These are phyloP conservation scores for Linderina pennispora DNA, from an alignment of 192 early-diverging fungal genomes.

Conservation along the genomic window DNA sequence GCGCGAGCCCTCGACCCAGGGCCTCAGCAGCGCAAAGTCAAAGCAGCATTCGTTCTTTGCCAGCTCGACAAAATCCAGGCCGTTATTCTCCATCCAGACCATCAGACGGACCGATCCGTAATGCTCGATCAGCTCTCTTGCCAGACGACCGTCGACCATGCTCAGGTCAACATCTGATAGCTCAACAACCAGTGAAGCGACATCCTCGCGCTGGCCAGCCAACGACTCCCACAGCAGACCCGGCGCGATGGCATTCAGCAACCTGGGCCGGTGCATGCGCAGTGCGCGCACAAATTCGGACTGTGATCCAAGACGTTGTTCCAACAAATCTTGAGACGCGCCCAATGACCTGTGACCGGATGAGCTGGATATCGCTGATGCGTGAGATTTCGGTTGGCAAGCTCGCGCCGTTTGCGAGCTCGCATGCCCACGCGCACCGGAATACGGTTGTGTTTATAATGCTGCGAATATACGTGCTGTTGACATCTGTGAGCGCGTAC, in stretches of 20 bases:
- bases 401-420: conserved; percentile 2
- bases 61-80: conserved; percentile 5
- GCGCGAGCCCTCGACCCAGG: conserved; percentile 17
- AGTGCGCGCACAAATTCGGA: conserved; percentile 23
- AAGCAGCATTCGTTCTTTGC: conserved; percentile 14
- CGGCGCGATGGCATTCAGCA: conserved; percentile 6
- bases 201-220: background rate
- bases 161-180: background rate
- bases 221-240: conserved; percentile 12
- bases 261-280: conserved; percentile 1
- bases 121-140: conserved; percentile 6
- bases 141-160: conserved; percentile 10
- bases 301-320: conserved; percentile 18
- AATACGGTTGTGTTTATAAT: conserved; percentile 20
- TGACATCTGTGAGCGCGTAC: conserved; percentile 3
- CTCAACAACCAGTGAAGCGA: conserved; percentile 11
- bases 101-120: conserved; percentile 11
- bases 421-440: conserved; percentile 18
- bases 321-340: conserved; percentile 10
- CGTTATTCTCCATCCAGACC: conserved; percentile 11
- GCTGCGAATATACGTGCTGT: conserved; percentile 1
- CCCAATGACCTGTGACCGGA: conserved; percentile 2
- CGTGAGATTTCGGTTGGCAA: background rate
- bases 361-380: conserved; percentile 5
- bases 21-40: conserved; percentile 12